A percentile compares a stretch with the other conserved stretches of the same genome.
These are phyloP conservation scores for Endoconidiophora laricicola DNA, from an alignment of 2,329 filamentous ascomycete species.

Conservation along the genomic window DNA sequence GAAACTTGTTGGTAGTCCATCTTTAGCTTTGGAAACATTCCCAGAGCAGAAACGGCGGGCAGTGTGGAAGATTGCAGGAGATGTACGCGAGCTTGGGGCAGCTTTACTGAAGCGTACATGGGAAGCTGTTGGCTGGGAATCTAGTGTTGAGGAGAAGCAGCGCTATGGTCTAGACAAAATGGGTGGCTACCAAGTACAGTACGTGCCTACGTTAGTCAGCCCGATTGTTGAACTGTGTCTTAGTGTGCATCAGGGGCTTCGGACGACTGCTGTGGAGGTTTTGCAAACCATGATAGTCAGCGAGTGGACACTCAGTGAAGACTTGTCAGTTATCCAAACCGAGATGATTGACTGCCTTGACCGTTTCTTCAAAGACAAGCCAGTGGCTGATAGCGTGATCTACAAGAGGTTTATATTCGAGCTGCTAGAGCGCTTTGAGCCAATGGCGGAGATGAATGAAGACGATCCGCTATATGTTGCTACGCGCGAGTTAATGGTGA, in stretches of 20 bases:
- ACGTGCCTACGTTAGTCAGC: conserved; percentile 79
- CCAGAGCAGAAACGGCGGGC: conserved; percentile 91
- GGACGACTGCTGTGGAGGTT: conserved; percentile 80
- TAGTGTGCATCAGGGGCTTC: conserved; percentile 82
- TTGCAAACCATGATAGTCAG: conserved; percentile 96
- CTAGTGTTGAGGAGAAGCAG: conserved; percentile 57
- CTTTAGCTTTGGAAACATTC: conserved; percentile 83
- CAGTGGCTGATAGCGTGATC: conserved; percentile 70
- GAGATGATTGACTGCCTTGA: conserved; percentile 95
- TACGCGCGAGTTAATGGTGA: conserved; percentile 62
- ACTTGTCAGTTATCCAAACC: conserved; percentile 78
- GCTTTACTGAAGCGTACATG: conserved; percentile 71
- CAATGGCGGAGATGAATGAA: conserved; percentile 46
- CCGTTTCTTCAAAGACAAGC: conserved; percentile 73
- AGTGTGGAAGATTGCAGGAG: conserved; percentile 97
- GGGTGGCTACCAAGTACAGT: conserved; percentile 96
- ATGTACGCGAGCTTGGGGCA: conserved; percentile 82
- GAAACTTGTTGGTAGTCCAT: conserved; percentile 75
- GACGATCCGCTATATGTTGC: conserved; percentile 56
- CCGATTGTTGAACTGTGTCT: conserved; percentile 88
- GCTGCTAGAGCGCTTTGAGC: conserved; percentile 63
- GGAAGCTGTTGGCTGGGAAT: conserved; percentile 96
- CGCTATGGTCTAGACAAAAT: conserved; percentile 68
- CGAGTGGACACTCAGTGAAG: conserved; percentile 91
- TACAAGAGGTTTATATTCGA: conserved; percentile 89